Percentiles rank a stretch among this genome's conserved stretches.
Conservation (phyloP, 805 yeast species). For the Metschnikowia lachancei region DNA sequence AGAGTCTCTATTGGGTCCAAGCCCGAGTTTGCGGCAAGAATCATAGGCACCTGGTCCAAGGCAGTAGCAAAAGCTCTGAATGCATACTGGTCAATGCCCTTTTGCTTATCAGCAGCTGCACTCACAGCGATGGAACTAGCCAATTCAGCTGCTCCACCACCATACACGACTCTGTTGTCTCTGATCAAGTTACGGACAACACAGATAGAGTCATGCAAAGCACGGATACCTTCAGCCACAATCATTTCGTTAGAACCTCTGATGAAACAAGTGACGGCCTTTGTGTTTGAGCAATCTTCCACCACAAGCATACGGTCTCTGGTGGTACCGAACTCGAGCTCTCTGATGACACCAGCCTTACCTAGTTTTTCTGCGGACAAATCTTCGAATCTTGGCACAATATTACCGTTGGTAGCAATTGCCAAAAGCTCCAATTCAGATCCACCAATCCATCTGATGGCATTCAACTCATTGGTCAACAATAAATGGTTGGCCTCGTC, state of each 20-base stretch:
- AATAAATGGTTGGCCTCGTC: slow-evolving; percentile 96
- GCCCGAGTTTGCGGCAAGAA: slow-evolving; percentile 96
- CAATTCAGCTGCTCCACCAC: slow-evolving; percentile 98
- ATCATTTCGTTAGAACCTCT: slow-evolving; percentile 98
- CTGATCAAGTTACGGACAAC: slow-evolving; percentile 93
- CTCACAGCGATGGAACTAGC: slow-evolving; percentile 88
- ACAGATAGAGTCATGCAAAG: slow-evolving; percentile 93
- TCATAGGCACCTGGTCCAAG: slow-evolving; percentile 87
- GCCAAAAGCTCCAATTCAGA: slow-evolving; percentile 94
- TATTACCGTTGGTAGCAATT: slow-evolving; percentile 95
- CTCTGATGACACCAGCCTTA: slow-evolving; percentile 77
- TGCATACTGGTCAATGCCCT: slow-evolving; percentile 96
- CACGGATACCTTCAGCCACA: slow-evolving; percentile 94
- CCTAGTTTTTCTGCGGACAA: slow-evolving; percentile 80
- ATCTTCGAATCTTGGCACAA: slow-evolving; percentile 96
- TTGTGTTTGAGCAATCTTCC: slow-evolving; percentile 81
- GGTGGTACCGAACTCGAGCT: slow-evolving; percentile 93
- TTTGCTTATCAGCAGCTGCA: slow-evolving; percentile 87
- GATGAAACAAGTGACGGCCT: slow-evolving; percentile 88
- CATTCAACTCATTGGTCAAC: slow-evolving; percentile 84
- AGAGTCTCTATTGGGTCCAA: slow-evolving; percentile 89
- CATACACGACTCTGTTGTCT: slow-evolving; percentile 94
- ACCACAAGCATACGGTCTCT: slow-evolving; percentile 93
- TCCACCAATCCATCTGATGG: slow-evolving; percentile 99
- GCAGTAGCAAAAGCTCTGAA: slow-evolving; percentile 94